phyloP scores from a whole-genome alignment of 352 stramenopile species.

The Phytopythium helicoides region DNA sequence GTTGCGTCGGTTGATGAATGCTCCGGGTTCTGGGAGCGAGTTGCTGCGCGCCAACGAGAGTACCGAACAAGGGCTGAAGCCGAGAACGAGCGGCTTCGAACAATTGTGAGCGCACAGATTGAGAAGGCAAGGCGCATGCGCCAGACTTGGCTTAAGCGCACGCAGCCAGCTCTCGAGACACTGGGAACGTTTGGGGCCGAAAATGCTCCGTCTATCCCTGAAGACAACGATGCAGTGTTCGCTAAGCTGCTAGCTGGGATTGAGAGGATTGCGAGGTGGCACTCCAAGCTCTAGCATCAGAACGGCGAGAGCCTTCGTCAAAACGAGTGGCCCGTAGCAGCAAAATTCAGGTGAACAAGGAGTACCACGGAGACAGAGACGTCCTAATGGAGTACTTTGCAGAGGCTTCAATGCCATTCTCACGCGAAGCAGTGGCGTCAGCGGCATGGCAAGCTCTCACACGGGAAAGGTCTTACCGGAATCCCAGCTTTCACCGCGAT shows the following conservation, averaged over 20 bases:
- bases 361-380: slow-evolving; percentile 6
- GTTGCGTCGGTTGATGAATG: too few relatives aligned
- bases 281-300: neutral
- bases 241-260: slow-evolving; percentile 5
- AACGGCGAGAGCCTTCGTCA: neutral
- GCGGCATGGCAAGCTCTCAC: slow-evolving; percentile 6
- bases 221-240: slow-evolving; percentile 8
- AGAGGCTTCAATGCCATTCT: slow-evolving; percentile 7
- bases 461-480: neutral
- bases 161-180: neutral
- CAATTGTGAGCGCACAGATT: neutral
- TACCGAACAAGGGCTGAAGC: neutral
- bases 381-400: slow-evolving; percentile 19
- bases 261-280: slow-evolving; percentile 5
- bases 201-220: neutral
- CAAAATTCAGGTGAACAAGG: slow-evolving; percentile 1
- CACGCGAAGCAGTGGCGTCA: neutral
- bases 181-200: neutral
- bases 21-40: slow-evolving; percentile 3
- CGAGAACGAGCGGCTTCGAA: neutral
- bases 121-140: neutral
- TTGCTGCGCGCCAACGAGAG: slow-evolving; percentile 1
- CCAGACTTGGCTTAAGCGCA: neutral
- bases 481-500: slow-evolving; percentile 4
- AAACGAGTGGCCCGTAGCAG: neutral